Evolutionary conservation across 202 grass and related monocot species (phyloP).

Genomic region (Carex arenaria): DNA sequence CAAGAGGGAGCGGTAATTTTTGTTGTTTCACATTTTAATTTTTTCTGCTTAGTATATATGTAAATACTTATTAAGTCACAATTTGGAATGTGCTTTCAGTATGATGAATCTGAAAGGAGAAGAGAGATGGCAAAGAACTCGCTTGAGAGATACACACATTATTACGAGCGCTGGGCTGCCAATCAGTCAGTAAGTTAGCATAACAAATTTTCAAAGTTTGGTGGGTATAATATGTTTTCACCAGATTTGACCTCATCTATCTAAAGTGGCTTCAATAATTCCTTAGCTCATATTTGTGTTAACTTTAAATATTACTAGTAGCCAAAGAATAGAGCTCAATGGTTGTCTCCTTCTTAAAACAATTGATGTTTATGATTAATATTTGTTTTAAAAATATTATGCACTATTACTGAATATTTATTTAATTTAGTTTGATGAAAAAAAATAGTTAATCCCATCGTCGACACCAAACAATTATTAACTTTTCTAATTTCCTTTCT

Average conservation of each 20-base stretch:
- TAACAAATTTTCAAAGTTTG: background rate
- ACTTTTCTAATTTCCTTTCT: background rate
- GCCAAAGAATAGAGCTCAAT: slow-evolving; percentile 5
- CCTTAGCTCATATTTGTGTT: background rate
- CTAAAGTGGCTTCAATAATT: background rate
- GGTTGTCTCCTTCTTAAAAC: slow-evolving; percentile 1
- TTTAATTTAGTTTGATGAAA: background rate
- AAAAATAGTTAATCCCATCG: background rate
- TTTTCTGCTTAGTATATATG: background rate
- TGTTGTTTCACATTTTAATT: slow-evolving; percentile 13
- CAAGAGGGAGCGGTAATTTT: slow-evolving; percentile 91
- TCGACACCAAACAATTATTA: background rate
- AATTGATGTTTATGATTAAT: background rate
- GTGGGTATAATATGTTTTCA: background rate
- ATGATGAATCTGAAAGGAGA: slow-evolving; percentile 99
- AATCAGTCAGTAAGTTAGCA: slow-evolving; percentile 88
- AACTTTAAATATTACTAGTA: background rate
- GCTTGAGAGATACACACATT: slow-evolving; percentile 98
- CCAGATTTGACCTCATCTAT: background rate
- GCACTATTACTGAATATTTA: background rate
- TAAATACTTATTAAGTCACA: slow-evolving; percentile 15
- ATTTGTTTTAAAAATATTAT: background rate
- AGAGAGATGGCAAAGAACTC: slow-evolving; percentile 99
- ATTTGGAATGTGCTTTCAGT: slow-evolving; percentile 46
- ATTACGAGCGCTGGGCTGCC: slow-evolving; percentile 99